Conservation (phyloP, 176 grass and related monocot species). For the Poa pratensis region DNA sequence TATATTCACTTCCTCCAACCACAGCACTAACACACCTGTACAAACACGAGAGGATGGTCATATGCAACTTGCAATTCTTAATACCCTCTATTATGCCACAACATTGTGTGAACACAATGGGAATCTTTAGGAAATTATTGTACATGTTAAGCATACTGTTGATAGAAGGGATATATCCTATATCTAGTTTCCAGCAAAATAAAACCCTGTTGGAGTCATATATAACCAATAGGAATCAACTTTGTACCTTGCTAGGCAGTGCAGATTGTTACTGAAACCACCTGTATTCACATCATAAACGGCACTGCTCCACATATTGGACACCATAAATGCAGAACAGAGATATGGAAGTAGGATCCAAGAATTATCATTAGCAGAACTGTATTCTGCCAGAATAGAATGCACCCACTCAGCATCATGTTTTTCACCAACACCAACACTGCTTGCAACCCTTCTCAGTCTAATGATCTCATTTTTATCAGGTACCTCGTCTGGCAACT, state of each 20-base stretch:
- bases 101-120: not conserved
- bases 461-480: constrained; percentile 80
- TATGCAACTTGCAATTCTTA: constrained; percentile 8
- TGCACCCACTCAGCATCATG: constrained; percentile 93
- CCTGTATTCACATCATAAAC: constrained; percentile 79
- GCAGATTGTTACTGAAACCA: constrained; percentile 90
- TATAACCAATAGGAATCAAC: constrained; percentile 18
- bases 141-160: constrained; percentile 20
- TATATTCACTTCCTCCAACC: constrained; percentile 89
- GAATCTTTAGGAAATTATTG: constrained; percentile 33
- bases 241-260: constrained; percentile 88
- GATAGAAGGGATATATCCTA: not conserved
- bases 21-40: constrained; percentile 85
- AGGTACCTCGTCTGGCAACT: constrained; percentile 82
- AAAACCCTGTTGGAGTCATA: constrained; percentile 18
- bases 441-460: constrained; percentile 81
- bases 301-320: constrained; percentile 78
- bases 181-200: not conserved
- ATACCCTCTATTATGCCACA: not conserved
- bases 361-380: constrained; percentile 82
- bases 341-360: constrained; percentile 96
- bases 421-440: constrained; percentile 73
- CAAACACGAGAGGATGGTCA: constrained; percentile 30
- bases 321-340: constrained; percentile 93
- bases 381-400: constrained; percentile 73